Evolutionary conservation across 345 rosid genomes (phyloP), one percentile per base, ranked within the genome.

Genomic region (Eucalyptus curtisii): DNA sequence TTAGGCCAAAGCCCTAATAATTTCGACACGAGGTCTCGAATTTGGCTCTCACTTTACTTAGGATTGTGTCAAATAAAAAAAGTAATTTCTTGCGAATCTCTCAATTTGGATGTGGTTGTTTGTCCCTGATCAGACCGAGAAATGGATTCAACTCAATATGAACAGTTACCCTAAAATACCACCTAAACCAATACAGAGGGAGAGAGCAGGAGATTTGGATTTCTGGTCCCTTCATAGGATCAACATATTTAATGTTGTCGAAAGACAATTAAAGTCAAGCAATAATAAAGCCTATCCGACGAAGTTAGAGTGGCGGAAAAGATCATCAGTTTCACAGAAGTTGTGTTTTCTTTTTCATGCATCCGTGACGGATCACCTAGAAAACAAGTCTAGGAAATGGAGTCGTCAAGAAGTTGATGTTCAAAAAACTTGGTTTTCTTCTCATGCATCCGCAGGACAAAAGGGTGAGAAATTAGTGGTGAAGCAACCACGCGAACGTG

Each of bases 51-150:
- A 6, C 27, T 37, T 71, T 37, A 12, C 14, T 19, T 2, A 24
- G 3, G 8, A 76, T 76, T 2, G 8, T 19, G 27, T 76, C 27
- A 2, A 5, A 37, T 10, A 7, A 19, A 76, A 71, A 24, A 37
- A 10, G 27, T 37, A 19, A 76, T 19, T 37, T 37, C 5, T 20
- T 10, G 47, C 14, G 2, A 33, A 76, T 37, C 27, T 3, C 3
- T 37, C 10, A 37, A 22, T 20, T 37, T 22, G 14, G 8, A 20
- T 10, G 4, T 5, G 7, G 0, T 2, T 0, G 3, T 27, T 5
- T 68, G 25, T 20, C 44, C 5, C 2, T 9, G 12, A 17, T 16
- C 2, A 1, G 13, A 68, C 3, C 13, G 2, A 37, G 5, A 71
- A 71, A 6, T 71, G 3, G 15, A 71, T 71, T 71, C 27, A 16